Evolutionary conservation across 345 rosid species (phyloP).

Genomic region (Brassica rapa): DNA sequence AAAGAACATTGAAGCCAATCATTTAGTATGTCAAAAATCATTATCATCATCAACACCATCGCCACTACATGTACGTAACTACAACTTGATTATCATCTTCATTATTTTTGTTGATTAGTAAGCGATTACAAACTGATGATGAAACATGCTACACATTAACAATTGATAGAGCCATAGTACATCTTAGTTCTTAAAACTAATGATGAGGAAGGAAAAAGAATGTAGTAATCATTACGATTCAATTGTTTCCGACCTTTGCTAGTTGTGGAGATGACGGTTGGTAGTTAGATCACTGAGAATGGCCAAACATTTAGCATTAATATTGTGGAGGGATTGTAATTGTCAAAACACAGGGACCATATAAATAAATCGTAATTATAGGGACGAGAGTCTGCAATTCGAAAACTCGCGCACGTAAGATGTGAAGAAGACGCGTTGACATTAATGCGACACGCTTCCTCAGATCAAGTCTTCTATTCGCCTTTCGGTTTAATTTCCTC

Average conservation of each 20-base stretch:
- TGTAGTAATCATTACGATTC: not conserved
- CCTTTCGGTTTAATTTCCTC: not conserved
- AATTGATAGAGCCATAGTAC: not conserved
- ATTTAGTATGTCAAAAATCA: not conserved
- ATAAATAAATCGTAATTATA: not conserved
- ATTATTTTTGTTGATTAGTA: not conserved
- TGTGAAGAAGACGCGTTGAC: conserved; percentile 5
- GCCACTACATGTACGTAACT: not conserved
- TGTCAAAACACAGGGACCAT: not conserved
- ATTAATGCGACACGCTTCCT: not conserved
- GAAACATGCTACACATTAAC: not conserved
- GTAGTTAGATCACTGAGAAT: not conserved
- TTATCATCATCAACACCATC: conserved; percentile 6
- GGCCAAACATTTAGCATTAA: conserved; percentile 1
- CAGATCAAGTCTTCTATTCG: not conserved
- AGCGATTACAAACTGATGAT: not conserved
- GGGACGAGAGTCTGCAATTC: not conserved
- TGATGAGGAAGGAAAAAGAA: not conserved
- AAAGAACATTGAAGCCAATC: not conserved
- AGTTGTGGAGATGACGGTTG: conserved; percentile 10
- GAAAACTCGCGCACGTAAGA: not conserved
- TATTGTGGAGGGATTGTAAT: not conserved
- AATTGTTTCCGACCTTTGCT: not conserved
- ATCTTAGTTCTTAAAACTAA: not conserved
- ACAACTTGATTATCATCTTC: conserved; percentile 7